Conservation (phyloP, 495 filamentous ascomycete species). For the Opeltia flavorubescens region DNA sequence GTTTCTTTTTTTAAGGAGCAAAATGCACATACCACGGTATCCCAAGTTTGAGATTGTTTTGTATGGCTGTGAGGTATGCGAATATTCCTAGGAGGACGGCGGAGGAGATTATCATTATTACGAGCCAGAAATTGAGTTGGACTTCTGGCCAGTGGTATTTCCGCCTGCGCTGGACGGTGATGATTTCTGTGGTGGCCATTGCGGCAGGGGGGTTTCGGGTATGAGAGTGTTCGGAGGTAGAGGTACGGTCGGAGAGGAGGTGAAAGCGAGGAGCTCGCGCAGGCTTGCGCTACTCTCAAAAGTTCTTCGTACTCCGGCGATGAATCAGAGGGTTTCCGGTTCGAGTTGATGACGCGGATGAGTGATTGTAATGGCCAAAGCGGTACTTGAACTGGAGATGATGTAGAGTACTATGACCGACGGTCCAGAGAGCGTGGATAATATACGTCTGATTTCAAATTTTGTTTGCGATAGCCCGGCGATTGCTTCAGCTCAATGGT, state of each 20-base stretch:
- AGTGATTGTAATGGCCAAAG: too few relatives aligned
- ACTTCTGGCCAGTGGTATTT: constrained; percentile 89
- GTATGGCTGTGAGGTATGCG: constrained; percentile 67
- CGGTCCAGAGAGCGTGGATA: too few relatives aligned
- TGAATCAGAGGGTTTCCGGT: too few relatives aligned
- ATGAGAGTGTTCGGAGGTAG: background rate
- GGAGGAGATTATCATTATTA: constrained; percentile 69
- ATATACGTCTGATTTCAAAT: too few relatives aligned
- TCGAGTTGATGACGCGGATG: too few relatives aligned
- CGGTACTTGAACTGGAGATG: too few relatives aligned
- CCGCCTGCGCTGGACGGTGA: constrained; percentile 34
- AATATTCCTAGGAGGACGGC: constrained; percentile 78
- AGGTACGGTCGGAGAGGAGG: background rate
- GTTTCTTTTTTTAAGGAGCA: background rate
- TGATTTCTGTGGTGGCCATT: constrained; percentile 27
- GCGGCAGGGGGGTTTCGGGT: constrained; percentile 1
- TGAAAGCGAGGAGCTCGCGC: background rate
- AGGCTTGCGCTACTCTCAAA: too few relatives aligned
- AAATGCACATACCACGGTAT: constrained; percentile 62
- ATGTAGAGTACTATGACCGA: too few relatives aligned
- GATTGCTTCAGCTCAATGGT: too few relatives aligned
- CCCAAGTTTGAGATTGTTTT: constrained; percentile 51
- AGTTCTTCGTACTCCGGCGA: too few relatives aligned
- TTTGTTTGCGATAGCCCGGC: too few relatives aligned
- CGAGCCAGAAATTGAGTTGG: constrained; percentile 84